A percentile compares a stretch with the other conserved stretches of the same genome.
These are phyloP conservation scores for Medicago ruthenica DNA, from an alignment of 306 rosid genomes.

Conservation along the genomic window DNA sequence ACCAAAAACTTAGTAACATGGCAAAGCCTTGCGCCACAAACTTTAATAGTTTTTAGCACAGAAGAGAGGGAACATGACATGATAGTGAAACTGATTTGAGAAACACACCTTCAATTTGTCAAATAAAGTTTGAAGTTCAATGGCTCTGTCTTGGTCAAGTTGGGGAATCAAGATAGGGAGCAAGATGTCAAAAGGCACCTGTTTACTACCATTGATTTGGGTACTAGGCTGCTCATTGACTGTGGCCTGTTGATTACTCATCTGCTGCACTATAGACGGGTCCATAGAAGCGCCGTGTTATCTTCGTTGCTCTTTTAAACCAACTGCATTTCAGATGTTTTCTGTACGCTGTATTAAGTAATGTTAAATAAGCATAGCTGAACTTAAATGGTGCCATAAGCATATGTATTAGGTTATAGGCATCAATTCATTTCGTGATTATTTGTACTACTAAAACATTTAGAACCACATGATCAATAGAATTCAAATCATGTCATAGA, in stretches of 20 bases:
- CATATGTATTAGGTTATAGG: conserved; percentile 10
- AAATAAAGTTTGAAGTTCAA: conserved; percentile 79
- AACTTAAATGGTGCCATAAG: conserved; percentile 13
- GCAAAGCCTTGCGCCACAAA: conserved; percentile 12
- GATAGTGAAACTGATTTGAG: conserved; percentile 30
- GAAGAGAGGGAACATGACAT: neutral
- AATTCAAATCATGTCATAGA: neutral
- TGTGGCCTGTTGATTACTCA: no score
- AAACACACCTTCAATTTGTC: conserved; percentile 66
- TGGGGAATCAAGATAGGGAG: no score
- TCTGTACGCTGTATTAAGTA: neutral
- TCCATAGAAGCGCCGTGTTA: neutral
- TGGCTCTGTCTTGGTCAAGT: conserved; percentile 70
- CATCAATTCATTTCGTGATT: neutral
- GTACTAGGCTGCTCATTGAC: no score
- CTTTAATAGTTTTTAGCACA: neutral
- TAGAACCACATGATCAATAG: neutral
- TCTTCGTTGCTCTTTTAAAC: neutral
- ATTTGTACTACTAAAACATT: neutral
- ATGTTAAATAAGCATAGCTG: conserved; percentile 11
- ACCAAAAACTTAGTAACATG: conserved; percentile 41
- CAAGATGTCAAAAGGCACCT: no score
- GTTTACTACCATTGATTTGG: no score
- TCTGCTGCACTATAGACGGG: no score
- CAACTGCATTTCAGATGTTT: neutral